phyloP scores from a whole-genome alignment of 2,329 filamentous ascomycete genomes.

The Magnaporthiopsis poae region DNA sequence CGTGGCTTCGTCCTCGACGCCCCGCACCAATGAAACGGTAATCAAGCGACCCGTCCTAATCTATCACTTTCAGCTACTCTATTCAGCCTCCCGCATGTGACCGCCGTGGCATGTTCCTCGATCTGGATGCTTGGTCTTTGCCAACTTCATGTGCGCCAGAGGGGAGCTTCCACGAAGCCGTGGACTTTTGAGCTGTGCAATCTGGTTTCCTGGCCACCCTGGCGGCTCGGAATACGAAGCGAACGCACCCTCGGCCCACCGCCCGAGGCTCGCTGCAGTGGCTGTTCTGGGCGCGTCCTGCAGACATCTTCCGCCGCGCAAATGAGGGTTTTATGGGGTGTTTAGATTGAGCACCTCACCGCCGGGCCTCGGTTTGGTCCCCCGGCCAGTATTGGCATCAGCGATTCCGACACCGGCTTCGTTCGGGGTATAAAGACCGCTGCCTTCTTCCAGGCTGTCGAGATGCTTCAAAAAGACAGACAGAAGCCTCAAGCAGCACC shows the following conservation, averaged over 20 bases:
- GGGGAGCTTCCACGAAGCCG: too few species aligned
- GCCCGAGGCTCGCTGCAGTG: background rate
- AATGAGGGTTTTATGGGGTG: background rate
- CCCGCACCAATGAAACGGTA: background rate
- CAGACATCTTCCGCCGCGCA: background rate
- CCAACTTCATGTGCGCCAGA: too few species aligned
- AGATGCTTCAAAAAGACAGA: background rate
- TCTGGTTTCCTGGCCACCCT: background rate
- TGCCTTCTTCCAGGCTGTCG: background rate
- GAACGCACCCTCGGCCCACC: background rate
- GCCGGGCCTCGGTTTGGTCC: background rate
- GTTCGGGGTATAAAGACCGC: background rate
- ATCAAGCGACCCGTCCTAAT: background rate
- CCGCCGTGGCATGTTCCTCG: background rate
- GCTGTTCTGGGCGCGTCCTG: background rate
- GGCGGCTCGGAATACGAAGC: background rate
- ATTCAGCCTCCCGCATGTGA: background rate
- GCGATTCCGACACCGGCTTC: background rate
- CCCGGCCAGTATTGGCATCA: background rate
- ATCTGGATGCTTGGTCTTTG: background rate
- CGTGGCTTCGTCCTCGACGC: background rate
- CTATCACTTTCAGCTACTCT: background rate
- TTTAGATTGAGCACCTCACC: background rate
- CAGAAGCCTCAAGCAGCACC: background rate
- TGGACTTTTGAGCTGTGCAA: too few species aligned